Base-by-base conservation (phyloP, 805 yeast genomes). In the Soucietia sequanensis region DNA sequence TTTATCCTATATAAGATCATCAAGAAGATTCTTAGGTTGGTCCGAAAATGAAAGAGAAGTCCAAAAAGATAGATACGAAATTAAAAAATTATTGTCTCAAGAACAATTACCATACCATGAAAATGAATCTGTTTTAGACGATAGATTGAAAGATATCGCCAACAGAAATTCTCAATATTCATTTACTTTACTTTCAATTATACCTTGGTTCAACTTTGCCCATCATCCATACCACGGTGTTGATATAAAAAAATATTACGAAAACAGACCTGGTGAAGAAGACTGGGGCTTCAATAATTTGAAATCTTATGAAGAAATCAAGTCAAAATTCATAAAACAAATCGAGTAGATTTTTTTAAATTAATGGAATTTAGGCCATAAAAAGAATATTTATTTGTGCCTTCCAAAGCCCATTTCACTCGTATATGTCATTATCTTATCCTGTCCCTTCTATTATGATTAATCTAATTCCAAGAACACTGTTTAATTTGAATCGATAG, bases 191-290 rank as follows among this genome's bases (percentile, higher is more conserved):
- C 55, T 81, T 48, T 75, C 79, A 37, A 54, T 84, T 41, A 58
- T 86, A 50, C 95, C 95, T 16, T 81, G 88, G 87, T 85, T 87
- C 70, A 87, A 87, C 64, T 66, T 84, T 43, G 88, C 80, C 30
- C 65, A 78, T 56, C 95, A 86, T 60, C 88, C 85, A 47, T 81
- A 78, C 65, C 95, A 86, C 60, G 93, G 91, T 17, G 79, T 84
- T 39, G 83, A 81, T 52, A 66, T 82, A 40, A 69, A 70, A 52
- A 79, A 70, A 52, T 82, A 80, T 43, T 71, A 72, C 41, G 79
- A 74, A 54, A 66, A 60, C 34, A 68, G 82, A 52, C 73, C 75
- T 5, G 81, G 81, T 31, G 81, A 75, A 56, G 80, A 75, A 56
- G 65, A 56, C 19, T 75, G 81, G 81, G 79, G 78, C 5, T 72